Percentiles rank a stretch among this genome's conserved stretches.
phyloP scores from a whole-genome alignment of 495 filamentous ascomycete species.

The Parathielavia hyrcaniae region DNA sequence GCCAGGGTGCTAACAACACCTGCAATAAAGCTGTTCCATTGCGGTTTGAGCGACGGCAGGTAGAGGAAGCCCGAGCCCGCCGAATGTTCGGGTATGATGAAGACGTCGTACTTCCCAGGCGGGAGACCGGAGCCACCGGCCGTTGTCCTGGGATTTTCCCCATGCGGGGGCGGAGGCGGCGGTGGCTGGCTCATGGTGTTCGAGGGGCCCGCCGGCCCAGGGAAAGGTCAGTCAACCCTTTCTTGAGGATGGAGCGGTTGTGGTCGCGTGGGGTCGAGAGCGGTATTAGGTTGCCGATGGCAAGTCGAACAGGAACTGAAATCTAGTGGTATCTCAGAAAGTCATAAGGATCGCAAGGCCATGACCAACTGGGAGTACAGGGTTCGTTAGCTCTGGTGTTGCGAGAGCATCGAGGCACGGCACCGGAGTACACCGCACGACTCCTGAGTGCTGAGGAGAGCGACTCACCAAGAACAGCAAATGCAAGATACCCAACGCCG shows the following conservation, averaged over 20 bases:
- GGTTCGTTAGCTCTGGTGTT: background rate
- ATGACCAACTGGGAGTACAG: slow-evolving; percentile 9
- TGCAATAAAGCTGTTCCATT: slow-evolving; percentile 85
- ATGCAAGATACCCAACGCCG: slow-evolving; percentile 21
- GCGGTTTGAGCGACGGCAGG: slow-evolving; percentile 76
- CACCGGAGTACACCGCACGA: no score
- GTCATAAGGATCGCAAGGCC: slow-evolving; percentile 35
- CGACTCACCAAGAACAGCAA: slow-evolving; percentile 17
- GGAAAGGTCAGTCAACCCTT: background rate
- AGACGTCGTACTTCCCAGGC: slow-evolving; percentile 88
- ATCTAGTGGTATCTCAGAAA: slow-evolving; percentile 35
- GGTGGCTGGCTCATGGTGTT: slow-evolving; percentile 43
- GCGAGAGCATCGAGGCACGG: background rate
- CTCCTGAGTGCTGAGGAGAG: background rate
- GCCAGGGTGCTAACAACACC: slow-evolving; percentile 70
- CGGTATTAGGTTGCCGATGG: background rate
- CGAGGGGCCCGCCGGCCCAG: slow-evolving; percentile 22
- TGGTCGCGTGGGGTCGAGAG: background rate
- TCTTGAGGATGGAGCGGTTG: background rate
- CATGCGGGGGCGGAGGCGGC: slow-evolving; percentile 63
- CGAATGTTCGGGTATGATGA: slow-evolving; percentile 92
- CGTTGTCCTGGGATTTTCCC: slow-evolving; percentile 53
- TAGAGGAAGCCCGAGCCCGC: slow-evolving; percentile 89
- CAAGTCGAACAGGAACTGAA: slow-evolving; percentile 22
- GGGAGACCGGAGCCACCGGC: slow-evolving; percentile 54